phyloP scores from a whole-genome alignment of 129 eudicot species.

The Silybum marianum region DNA sequence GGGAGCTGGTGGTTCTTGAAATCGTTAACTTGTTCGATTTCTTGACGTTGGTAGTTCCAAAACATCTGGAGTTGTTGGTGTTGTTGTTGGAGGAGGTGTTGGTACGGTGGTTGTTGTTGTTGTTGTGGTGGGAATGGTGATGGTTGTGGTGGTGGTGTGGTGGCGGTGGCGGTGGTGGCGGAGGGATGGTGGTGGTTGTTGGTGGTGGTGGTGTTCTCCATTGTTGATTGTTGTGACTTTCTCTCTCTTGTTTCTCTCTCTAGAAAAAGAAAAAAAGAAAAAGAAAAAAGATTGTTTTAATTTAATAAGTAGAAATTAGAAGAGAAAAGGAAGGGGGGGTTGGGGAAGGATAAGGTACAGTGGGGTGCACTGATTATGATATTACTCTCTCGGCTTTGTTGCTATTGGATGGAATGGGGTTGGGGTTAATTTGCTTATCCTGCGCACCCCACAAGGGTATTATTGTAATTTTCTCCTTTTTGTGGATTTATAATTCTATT shows the following conservation, averaged over 20 bases:
- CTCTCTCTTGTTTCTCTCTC: background rate
- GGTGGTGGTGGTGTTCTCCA: slow-evolving; percentile 38
- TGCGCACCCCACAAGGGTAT: slow-evolving; percentile 1
- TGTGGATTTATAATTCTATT: too few relatives aligned
- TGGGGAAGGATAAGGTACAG: slow-evolving; percentile 40
- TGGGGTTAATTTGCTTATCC: slow-evolving; percentile 30
- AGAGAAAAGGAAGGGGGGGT: background rate
- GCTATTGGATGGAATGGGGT: slow-evolving; percentile 23
- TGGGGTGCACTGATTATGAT: slow-evolving; percentile 27
- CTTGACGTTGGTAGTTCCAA: slow-evolving; percentile 84
- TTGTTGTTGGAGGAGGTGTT: slow-evolving; percentile 83
- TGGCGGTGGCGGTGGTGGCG: slow-evolving; percentile 34
- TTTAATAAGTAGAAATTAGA: too few relatives aligned
- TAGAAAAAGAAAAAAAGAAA: background rate
- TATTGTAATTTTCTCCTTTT: too few relatives aligned
- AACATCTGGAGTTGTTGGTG: slow-evolving; percentile 87
- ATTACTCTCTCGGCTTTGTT: background rate
- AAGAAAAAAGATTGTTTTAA: too few relatives aligned
- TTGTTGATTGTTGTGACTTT: background rate
- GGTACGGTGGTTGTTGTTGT: slow-evolving; percentile 45
- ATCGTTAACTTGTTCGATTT: slow-evolving; percentile 75
- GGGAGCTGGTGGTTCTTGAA: slow-evolving; percentile 91
- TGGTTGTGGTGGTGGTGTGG: slow-evolving; percentile 26
- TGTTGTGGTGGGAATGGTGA: slow-evolving; percentile 33
- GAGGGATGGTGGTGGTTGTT: slow-evolving; percentile 26